Conservation (phyloP, 306 rosid species). For the Prunus padus region DNA sequence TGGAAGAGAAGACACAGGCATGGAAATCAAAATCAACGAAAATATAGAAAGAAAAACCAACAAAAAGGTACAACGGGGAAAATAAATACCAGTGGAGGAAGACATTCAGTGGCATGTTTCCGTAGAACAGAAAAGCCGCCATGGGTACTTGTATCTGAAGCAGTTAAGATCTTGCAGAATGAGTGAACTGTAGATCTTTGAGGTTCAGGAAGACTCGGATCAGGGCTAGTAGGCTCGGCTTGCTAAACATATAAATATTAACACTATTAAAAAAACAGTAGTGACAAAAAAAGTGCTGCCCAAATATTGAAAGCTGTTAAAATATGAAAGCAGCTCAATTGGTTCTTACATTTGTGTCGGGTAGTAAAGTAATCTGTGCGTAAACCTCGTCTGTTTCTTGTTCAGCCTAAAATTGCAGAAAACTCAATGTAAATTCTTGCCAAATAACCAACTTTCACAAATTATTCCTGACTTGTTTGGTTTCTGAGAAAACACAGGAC, state of each 20-base stretch:
- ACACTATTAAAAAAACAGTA: not conserved
- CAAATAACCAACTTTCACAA: not conserved
- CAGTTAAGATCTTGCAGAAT: slow-evolving; percentile 83
- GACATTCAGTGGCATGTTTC: slow-evolving; percentile 92
- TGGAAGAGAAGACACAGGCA: slow-evolving; percentile 27
- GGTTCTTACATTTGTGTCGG: slow-evolving; percentile 70
- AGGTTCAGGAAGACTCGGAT: slow-evolving; percentile 41
- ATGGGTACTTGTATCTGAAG: slow-evolving; percentile 96
- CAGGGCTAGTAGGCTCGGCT: slow-evolving; percentile 59
- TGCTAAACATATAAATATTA: slow-evolving; percentile 48
- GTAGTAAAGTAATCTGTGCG: slow-evolving; percentile 74
- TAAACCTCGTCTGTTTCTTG: slow-evolving; percentile 92
- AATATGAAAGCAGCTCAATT: slow-evolving; percentile 17
- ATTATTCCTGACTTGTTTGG: not conserved
- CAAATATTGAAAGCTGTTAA: slow-evolving; percentile 8
- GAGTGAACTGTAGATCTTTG: slow-evolving; percentile 52
- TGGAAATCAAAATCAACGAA: not conserved
- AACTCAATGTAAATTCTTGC: slow-evolving; percentile 20
- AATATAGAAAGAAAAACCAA: slow-evolving; percentile 3
- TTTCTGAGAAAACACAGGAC: slow-evolving; percentile 5
- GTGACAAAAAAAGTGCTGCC: not conserved
- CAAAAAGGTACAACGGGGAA: not conserved
- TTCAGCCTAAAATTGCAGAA: slow-evolving; percentile 65
- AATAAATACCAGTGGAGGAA: slow-evolving; percentile 72
- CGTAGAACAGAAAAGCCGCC: slow-evolving; percentile 95